These are phyloP conservation scores for Suaeda aralocaspica DNA, from an alignment of 148 eudicot species.

Conservation along the genomic window DNA sequence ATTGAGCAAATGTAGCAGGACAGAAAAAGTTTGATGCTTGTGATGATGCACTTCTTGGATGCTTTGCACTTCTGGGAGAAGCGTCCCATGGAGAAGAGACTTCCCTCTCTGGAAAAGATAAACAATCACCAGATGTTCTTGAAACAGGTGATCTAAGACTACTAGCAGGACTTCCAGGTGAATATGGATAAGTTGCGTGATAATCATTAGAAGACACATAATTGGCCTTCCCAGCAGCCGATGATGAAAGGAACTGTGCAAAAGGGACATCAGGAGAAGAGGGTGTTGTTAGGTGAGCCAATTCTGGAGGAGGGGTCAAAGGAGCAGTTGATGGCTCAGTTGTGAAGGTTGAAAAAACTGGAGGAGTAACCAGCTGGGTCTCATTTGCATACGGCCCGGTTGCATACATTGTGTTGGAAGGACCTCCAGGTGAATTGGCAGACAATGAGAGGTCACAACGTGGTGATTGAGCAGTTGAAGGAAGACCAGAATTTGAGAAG, in stretches of 20 bases:
- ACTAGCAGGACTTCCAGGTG: slow-evolving; percentile 90
- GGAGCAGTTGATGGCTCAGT: slow-evolving; percentile 99
- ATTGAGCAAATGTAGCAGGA: slow-evolving; percentile 96
- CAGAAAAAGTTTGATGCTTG: slow-evolving; percentile 93
- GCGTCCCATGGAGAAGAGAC: slow-evolving; percentile 50
- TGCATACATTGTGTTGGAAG: slow-evolving; percentile 74
- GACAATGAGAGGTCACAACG: slow-evolving; percentile 60
- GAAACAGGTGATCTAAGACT: slow-evolving; percentile 69
- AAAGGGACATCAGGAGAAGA: slow-evolving; percentile 98
- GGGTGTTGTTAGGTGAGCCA: slow-evolving; percentile 94
- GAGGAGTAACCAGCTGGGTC: slow-evolving; percentile 91
- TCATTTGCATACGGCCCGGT: slow-evolving; percentile 98
- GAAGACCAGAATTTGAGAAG: slow-evolving; percentile 78
- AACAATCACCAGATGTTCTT: slow-evolving; percentile 51
- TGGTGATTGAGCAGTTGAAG: slow-evolving; percentile 93
- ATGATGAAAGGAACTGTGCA: slow-evolving; percentile 82
- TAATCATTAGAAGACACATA: slow-evolving; percentile 56
- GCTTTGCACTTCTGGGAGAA: slow-evolving; percentile 42
- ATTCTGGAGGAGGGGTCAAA: slow-evolving; percentile 90
- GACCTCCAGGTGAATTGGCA: slow-evolving; percentile 78
- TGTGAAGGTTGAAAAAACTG: slow-evolving; percentile 88
- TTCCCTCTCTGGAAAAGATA: slow-evolving; percentile 50
- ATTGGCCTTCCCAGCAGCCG: slow-evolving; percentile 44
- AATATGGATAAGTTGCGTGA: slow-evolving; percentile 64
- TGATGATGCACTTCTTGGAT: slow-evolving; percentile 41